Percentiles rank a stretch among this genome's conserved stretches.
Conservation (phyloP, 2,329 filamentous ascomycete genomes). For the Botrytis galanthina region DNA sequence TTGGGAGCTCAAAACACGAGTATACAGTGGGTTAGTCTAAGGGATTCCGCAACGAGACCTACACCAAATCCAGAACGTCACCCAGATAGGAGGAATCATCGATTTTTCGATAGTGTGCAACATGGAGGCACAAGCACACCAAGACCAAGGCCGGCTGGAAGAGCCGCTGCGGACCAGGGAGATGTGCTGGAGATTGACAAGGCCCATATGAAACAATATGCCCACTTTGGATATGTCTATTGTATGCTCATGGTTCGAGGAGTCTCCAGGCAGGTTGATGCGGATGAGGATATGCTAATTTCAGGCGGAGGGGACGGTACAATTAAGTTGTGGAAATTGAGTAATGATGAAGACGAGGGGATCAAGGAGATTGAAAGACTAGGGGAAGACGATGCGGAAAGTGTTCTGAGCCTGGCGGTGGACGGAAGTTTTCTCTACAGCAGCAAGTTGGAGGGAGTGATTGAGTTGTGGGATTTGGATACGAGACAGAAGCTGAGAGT, state of each 20-base stretch:
- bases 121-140: constrained; percentile 77
- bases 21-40: constrained; percentile 86
- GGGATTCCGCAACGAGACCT: constrained; percentile 59
- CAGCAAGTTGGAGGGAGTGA: constrained; percentile 79
- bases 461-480: constrained; percentile 96
- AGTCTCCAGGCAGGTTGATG: constrained; percentile 62
- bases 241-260: constrained; percentile 87
- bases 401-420: constrained; percentile 73
- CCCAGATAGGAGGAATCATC: constrained; percentile 73
- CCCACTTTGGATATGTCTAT: constrained; percentile 93
- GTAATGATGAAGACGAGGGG: constrained; percentile 52
- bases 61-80: constrained; percentile 64
- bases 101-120: constrained; percentile 92
- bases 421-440: constrained; percentile 93
- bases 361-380: constrained; percentile 69
- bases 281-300: constrained; percentile 77
- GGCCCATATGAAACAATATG: constrained; percentile 79
- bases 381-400: constrained; percentile 60
- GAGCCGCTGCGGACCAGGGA: constrained; percentile 52
- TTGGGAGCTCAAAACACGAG: constrained; percentile 92
- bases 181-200: constrained; percentile 77
- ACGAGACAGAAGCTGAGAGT: constrained; percentile 86
- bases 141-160: constrained; percentile 49
- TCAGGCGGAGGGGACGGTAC: constrained; percentile 92
- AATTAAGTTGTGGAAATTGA: constrained; percentile 87